phyloP scores from a whole-genome alignment of 1,284 basidiomycete genomes.

The Macrocystidia cucumis region DNA sequence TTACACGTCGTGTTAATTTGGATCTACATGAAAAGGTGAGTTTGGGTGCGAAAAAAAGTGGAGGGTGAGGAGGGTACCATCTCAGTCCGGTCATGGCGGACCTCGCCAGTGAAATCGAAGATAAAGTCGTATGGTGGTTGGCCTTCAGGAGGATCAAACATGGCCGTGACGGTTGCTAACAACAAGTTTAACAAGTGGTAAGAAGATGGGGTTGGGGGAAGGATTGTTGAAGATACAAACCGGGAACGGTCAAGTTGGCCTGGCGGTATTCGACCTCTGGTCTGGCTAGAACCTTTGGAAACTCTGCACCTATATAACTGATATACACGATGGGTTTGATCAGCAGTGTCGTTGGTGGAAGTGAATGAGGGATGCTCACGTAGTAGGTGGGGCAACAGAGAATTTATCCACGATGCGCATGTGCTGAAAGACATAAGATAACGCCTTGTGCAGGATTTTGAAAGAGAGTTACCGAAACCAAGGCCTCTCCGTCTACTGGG shows the following conservation, averaged over 20 bases:
- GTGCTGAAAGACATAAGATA: conserved; percentile 32
- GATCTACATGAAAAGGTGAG: conserved; percentile 37
- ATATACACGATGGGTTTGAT: conserved; percentile 9
- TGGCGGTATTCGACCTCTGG: conserved; percentile 77
- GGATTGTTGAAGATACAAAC: too few species aligned
- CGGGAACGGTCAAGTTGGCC: conserved; percentile 66
- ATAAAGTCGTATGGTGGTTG: conserved; percentile 62
- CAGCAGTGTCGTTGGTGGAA: conserved; percentile 6
- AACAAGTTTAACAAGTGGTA: conserved; percentile 7
- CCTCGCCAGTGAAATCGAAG: conserved; percentile 79
- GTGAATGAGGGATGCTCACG: conserved; percentile 39
- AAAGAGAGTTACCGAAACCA: conserved; percentile 61
- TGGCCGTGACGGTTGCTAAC: conserved; percentile 54
- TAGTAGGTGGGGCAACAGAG: conserved; percentile 79
- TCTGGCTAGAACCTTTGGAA: conserved; percentile 60
- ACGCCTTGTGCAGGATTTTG: conserved; percentile 6
- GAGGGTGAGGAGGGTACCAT: conserved; percentile 33
- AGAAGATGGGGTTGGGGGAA: conserved; percentile 4
- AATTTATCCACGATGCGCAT: conserved; percentile 82
- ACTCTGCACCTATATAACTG: conserved; percentile 77
- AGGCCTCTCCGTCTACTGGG: conserved; percentile 52
- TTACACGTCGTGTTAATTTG: conserved; percentile 76
- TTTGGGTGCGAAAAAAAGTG: conserved; percentile 5
- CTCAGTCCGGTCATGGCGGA: conserved; percentile 72
- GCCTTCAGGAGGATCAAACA: conserved; percentile 65